Base-by-base conservation (phyloP, 2,329 filamentous ascomycete genomes). In the Epichloe typhina region DNA sequence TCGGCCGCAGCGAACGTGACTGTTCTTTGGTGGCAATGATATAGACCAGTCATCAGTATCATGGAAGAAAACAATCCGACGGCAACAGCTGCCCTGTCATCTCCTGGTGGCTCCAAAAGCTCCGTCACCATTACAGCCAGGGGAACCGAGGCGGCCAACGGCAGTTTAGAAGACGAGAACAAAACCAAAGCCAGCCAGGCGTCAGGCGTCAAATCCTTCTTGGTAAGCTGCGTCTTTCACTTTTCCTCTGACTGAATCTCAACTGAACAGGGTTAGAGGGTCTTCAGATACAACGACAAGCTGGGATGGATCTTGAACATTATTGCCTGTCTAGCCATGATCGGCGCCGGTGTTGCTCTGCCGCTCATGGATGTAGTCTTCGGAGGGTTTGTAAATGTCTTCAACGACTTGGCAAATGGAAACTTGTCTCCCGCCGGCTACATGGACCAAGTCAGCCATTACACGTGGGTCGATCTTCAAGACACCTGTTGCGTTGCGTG, bases 321-420 rank as follows among this genome's bases (percentile, higher is more conserved):
- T 19, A 49, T 68, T 17, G 66, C 69, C 21, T 55, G 67, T 15
- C 9, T 67, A 17, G 65, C 61, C 53, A 67, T 69, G 63, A 57
- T 71, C 17, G 65, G 59, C 7, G 56, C 68, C 0, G 69, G 69
- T 43, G 62, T 62, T 2, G 57, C 64, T 11, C 56, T 77, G 6
- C 77, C 77, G 0, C 56, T 80, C 36, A 80, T 83, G 76, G 77
- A 79, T 38, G 66, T 82, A 39, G 67, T 82, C 6, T 79, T 82
- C 59, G 77, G 77, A 56, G 63, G 64, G 38, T 70, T 75, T 36
- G 71, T 80, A 44, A 74, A 75, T 7, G 66, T 72, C 8, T 82
- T 83, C 56, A 77, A 73, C 49, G 63, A 67, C n/a, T 83, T 81
- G 59, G 76, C 75, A 51, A 64, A 65, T 0, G 71, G 71, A 13